Evolutionary conservation across 257 asterid genomes (phyloP), one percentile per base, ranked within the genome.

Genomic region (Solanum corneliomulleri): DNA sequence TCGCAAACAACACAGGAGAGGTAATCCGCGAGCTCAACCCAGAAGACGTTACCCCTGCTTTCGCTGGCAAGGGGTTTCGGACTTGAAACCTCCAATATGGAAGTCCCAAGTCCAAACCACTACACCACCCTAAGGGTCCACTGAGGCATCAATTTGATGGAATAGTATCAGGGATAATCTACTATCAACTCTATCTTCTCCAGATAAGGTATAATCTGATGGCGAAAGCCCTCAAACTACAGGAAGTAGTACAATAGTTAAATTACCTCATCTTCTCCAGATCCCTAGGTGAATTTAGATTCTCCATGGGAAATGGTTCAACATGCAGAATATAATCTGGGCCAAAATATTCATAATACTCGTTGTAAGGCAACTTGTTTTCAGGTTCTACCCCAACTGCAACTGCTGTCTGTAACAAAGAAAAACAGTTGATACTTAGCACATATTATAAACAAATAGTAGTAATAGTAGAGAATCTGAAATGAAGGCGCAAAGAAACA

Each of bases 301-400:
- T 94, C 69, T 92, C 95, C 97, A 91, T 91, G 42, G 90, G 91
- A 86, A 88, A 87, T 70, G 96, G 94, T 89, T 92, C 94, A 89
- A 95, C 94, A 41, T 93, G 96, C 70, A 95, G 98, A 76, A 93
- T 92, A 86, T 93, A 94, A 88, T 93, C 94, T 11, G 98, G 98
- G 56, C 97, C 98, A 92, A 93, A 95, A 92, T 94, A 96, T 92
- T 96, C 98, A 47, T 91, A 96, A 86, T 96, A 96, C 20, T 94
- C 98, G 84, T 94, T 94, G 90, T 92, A 92, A 6, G 98, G 98
- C 91, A 96, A 91, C 72, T 90, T 94, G 81, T 96, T 94, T 81
- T 93, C 98, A 21, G 96, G 98, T 85, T 96, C 98, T 39, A 94
- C 94, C 71, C 93, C 98, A 71, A 96, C 96, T 64, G 98, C 98